Evolutionary conservation across 371 early-diverging fungal species (phyloP), one percentile per base, ranked within the genome.

Genomic region (Nematocida sp.): DNA sequence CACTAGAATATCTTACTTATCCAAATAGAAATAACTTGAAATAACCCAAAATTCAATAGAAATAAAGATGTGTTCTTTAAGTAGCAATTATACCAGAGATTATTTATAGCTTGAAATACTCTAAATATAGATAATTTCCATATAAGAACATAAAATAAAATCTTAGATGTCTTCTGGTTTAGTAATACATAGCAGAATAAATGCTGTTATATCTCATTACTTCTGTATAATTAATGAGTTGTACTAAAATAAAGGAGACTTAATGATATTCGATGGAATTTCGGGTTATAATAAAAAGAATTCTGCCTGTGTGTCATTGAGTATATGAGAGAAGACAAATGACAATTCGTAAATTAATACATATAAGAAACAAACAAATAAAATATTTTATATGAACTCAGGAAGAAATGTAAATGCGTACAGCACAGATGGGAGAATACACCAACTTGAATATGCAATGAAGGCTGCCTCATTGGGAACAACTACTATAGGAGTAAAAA

Each of bases 391-490:
- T 78, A 78, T 78, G 80, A 70, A 82, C 50, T 75, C 83, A 57
- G 82, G 58, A 45, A 50, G 72, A 42, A 83, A 86, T 80, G 82
- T 85, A 56, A 86, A 85, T 66, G 84, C 84, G 23, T 88, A 88
- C 73, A 86, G 83, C 69, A 56, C 80, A 50, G 88, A 88, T 56
- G 88, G 88, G 55, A 73, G 88, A 71, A 84, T 88, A 9, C 76
- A 82, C 66, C 88, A 88, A 66, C 73, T 88, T 61, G 88, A 88
- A 70, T 88, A 87, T 71, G 88, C 88, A 11, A 88, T 88, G 88
- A 86, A 88, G 73, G 87, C 88, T 20, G 83, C 84, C 72, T 85
- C 85, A 61, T 72, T 84, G 7, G 88, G 88, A 71, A 86, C 87
- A 25, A 86, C 87, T 39, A 87, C 85, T 9, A 82, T 88, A 55